Conservation (phyloP, 495 filamentous ascomycete species). For the Aspergillus affinis region DNA sequence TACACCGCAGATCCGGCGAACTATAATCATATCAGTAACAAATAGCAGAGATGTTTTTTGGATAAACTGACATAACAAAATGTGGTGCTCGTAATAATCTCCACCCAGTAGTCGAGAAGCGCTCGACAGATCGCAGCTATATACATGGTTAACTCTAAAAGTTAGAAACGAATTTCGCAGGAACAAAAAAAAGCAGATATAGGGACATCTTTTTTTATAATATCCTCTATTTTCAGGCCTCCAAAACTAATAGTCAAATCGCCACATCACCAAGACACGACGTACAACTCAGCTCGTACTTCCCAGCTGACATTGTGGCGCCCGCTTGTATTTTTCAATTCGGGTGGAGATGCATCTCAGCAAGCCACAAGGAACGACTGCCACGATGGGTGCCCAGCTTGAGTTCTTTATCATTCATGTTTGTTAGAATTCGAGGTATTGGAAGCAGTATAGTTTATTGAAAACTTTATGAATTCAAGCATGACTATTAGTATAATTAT, state of each 20-base stretch:
- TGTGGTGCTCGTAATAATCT: background rate
- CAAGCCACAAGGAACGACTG: background rate
- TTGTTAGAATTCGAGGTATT: no score
- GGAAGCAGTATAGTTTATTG: no score
- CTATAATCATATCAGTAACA: background rate
- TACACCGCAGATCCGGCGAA: conserved; percentile 4
- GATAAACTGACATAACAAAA: conserved; percentile 2
- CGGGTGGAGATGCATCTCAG: background rate
- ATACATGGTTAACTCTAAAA: background rate
- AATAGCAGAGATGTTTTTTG: background rate
- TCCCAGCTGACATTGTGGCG: background rate
- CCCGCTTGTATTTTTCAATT: background rate
- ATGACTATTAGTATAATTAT: no score
- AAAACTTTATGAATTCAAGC: no score
- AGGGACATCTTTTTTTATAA: no score
- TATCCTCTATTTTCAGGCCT: no score
- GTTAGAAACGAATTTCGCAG: no score
- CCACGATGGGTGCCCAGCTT: no score
- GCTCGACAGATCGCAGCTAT: background rate
- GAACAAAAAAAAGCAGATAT: no score
- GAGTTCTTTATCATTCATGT: background rate
- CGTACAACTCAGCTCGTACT: background rate
- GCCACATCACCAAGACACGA: background rate
- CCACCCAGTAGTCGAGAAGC: background rate
- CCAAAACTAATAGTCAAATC: background rate